phyloP scores from a whole-genome alignment of 2,329 filamentous ascomycete genomes.

The Pseudogymnoascus sp. region DNA sequence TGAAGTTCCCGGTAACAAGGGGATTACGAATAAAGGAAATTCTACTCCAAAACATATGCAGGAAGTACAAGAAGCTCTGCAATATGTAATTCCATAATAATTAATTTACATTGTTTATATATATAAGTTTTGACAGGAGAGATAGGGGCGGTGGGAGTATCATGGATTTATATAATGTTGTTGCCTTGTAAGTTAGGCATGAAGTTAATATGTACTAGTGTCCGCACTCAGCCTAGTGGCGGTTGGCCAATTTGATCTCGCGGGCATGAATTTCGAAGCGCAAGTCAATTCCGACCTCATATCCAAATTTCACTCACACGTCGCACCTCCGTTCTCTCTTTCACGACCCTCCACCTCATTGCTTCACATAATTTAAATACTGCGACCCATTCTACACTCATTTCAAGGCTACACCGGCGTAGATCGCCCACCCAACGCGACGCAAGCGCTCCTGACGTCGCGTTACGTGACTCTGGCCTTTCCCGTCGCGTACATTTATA shows the following conservation, averaged over 20 bases:
- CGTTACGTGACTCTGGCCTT: slow-evolving; percentile 8
- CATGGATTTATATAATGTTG: background rate
- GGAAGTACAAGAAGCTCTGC: background rate
- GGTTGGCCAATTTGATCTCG: slow-evolving; percentile 8
- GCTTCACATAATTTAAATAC: background rate
- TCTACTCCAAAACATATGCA: background rate
- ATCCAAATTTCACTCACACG: background rate
- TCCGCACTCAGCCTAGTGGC: slow-evolving; percentile 7
- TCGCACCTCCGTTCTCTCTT: background rate
- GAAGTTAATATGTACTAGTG: background rate
- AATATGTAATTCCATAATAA: slow-evolving; percentile 3
- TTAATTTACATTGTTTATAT: slow-evolving; percentile 6
- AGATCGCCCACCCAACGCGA: slow-evolving; percentile 5
- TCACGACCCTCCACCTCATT: background rate
- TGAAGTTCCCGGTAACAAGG: background rate
- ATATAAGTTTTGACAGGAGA: background rate
- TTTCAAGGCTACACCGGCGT: background rate
- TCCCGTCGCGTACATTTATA: background rate
- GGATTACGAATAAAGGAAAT: background rate
- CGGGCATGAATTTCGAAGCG: slow-evolving; percentile 7
- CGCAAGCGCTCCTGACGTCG: background rate
- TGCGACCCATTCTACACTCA: background rate
- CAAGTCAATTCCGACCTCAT: slow-evolving; percentile 5
- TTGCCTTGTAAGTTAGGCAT: background rate
- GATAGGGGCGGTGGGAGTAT: background rate